These are phyloP conservation scores for Singerocomus rubriflavus DNA, from an alignment of 1,284 basidiomycete genomes.

Conservation along the genomic window DNA sequence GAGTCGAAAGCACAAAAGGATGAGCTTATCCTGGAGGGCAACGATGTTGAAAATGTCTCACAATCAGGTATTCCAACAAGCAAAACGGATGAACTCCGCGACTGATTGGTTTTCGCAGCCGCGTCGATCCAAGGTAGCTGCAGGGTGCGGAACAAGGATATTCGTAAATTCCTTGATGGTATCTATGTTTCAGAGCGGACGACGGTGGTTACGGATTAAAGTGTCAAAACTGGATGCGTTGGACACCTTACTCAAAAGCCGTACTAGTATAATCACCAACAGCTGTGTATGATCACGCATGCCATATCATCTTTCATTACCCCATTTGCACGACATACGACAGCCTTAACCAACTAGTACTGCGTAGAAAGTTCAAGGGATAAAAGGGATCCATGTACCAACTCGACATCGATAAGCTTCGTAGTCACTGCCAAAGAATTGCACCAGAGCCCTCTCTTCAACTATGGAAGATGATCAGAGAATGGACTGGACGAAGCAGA, in stretches of 20 bases:
- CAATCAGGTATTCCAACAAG: conserved; percentile 67
- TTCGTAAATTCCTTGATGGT: conserved; percentile 91
- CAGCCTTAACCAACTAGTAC: neutral
- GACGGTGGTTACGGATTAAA: conserved; percentile 51
- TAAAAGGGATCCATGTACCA: conserved; percentile 72
- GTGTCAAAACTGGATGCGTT: conserved; percentile 8
- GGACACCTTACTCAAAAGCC: conserved; percentile 11
- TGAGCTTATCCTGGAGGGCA: conserved; percentile 89
- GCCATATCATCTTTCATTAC: conserved; percentile 19
- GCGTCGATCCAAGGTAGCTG: conserved; percentile 94
- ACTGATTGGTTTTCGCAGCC: conserved; percentile 45
- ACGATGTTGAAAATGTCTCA: conserved; percentile 94
- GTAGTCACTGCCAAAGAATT: conserved; percentile 85
- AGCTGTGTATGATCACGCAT: conserved; percentile 31
- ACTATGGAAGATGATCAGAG: conserved; percentile 39
- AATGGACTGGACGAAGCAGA: neutral
- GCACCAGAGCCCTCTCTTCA: conserved; percentile 71
- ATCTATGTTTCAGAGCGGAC: conserved; percentile 91
- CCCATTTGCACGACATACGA: conserved; percentile 2
- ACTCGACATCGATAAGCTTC: conserved; percentile 65
- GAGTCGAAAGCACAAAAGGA: conserved; percentile 98
- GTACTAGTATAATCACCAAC: conserved; percentile 23
- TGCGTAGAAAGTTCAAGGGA: conserved; percentile 42
- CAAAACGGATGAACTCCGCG: neutral
- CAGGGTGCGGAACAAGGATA: conserved; percentile 97